Evolutionary conservation across 306 rosid species (phyloP).

Genomic region (Trifolium pratense): DNA sequence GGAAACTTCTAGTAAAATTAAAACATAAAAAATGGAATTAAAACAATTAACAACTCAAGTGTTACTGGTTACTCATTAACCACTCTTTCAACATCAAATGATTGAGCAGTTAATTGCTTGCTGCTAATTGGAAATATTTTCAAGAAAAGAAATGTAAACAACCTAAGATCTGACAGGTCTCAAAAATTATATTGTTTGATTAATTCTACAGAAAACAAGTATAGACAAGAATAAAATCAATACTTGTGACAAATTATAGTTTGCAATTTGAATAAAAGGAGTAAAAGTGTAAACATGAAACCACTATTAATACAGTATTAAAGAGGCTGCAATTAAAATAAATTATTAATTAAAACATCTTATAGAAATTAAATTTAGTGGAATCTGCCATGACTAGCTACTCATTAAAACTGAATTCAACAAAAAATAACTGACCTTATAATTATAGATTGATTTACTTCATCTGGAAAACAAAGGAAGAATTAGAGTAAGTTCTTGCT

Average conservation of each 20-base stretch:
- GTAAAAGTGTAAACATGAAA: not conserved
- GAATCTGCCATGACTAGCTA: not conserved
- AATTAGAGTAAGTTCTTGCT: too few species aligned
- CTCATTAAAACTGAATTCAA: slow-evolving; percentile 3
- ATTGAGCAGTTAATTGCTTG: too few species aligned
- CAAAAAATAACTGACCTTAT: slow-evolving; percentile 67
- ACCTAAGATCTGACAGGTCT: not conserved
- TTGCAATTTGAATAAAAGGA: not conserved
- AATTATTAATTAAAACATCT: not conserved
- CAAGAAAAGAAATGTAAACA: slow-evolving; percentile 13
- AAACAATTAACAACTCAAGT: too few species aligned
- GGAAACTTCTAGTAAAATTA: too few species aligned
- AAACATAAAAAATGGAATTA: too few species aligned
- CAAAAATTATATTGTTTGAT: not conserved
- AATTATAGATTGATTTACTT: slow-evolving; percentile 92
- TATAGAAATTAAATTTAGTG: slow-evolving; percentile 17
- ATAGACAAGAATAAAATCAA: slow-evolving; percentile 23
- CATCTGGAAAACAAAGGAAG: slow-evolving; percentile 66
- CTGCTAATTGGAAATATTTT: slow-evolving; percentile 7
- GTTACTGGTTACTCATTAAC: too few species aligned
- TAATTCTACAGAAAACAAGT: slow-evolving; percentile 18
- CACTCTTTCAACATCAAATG: too few species aligned
- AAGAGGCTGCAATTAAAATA: too few species aligned
- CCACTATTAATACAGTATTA: too few species aligned
- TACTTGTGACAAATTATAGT: slow-evolving; percentile 9